Base-by-base conservation (phyloP, 2,329 filamentous ascomycete species). In the Pseudocercospora cruenta region DNA sequence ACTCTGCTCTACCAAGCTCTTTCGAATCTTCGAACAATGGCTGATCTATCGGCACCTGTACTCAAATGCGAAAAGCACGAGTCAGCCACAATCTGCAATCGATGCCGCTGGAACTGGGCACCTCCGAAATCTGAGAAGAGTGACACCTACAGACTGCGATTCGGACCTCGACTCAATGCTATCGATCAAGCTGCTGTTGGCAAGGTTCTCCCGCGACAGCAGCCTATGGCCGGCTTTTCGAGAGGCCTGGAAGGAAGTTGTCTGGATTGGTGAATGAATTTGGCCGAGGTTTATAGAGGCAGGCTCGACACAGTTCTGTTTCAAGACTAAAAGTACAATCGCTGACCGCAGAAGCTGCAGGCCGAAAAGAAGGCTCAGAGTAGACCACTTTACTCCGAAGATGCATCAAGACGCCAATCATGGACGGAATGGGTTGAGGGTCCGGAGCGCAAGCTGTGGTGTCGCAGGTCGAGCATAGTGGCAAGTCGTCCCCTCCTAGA, bases 221-320 rank as follows among this genome's bases (percentile, higher is more conserved):
- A 58, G 21, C 28, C 55, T 9, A 58, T 43, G 55, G 55, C 55
- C 19, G 55, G 55, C n/a, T 58, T 22, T 12, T 39, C 55, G 55
- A 43, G 24, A 14, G 55, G 55, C 6, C 16, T 58, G n/a, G 55
- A 59, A 12, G 31, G 33, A n/a, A 59, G 57, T 6, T 59, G 31
- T 10, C 8, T 24, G n/a, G 57, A 22, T 19, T 59, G 57, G 57
- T 58, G 33, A 43, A 0, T 9, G 28, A 31, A n/a, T n/a, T n/a
- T n/a, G n/a, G n/a, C n/a, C n/a, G n/a, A n/a, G n/a, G n/a, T n/a
- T n/a, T n/a, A n/a, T n/a, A n/a, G n/a, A n/a, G n/a, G n/a, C n/a
- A n/a, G n/a, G n/a, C n/a, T n/a, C n/a, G n/a, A n/a, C n/a, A n/a
- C n/a, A n/a, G n/a, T n/a, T n/a, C n/a, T n/a, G n/a, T n/a, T n/a